Conservation (phyloP, 2,329 filamentous ascomycete genomes). For the Trichoderma lentiforme region DNA sequence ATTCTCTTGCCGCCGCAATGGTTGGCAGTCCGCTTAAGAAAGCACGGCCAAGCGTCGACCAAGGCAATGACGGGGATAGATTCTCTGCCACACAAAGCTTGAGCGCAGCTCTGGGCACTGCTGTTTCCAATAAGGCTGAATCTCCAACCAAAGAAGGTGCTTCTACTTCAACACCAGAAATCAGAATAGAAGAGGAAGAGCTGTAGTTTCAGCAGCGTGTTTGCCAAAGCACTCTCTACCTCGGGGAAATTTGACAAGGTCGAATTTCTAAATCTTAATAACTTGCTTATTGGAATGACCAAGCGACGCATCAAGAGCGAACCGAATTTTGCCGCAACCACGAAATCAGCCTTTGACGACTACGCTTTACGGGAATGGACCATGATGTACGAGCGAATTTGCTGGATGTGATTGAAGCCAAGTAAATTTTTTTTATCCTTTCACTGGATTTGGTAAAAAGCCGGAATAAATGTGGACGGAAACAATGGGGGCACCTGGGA, state of each 20-base stretch:
- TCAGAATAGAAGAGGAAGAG: conserved; percentile 38
- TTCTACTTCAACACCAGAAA: conserved; percentile 25
- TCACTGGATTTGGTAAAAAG: conserved; percentile 3
- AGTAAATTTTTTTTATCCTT: neutral
- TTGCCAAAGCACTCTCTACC: neutral
- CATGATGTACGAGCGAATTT: conserved; percentile 18
- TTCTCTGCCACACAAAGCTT: conserved; percentile 32
- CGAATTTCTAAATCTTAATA: neutral
- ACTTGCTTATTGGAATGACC: conserved; percentile 12
- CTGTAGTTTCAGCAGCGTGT: conserved; percentile 29
- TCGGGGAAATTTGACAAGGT: neutral
- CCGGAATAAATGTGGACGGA: conserved; percentile 1
- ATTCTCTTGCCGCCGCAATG: conserved; percentile 37
- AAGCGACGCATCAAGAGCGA: conserved; percentile 8
- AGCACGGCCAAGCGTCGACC: conserved; percentile 58
- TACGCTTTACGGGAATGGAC: conserved; percentile 2
- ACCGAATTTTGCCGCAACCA: neutral
- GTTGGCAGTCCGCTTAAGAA: conserved; percentile 74
- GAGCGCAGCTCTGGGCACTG: conserved; percentile 35
- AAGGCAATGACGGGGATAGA: conserved; percentile 26
- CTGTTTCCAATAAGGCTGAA: conserved; percentile 26
- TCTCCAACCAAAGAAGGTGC: conserved; percentile 24
- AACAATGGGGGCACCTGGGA: neutral
- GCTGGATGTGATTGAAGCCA: conserved; percentile 8
- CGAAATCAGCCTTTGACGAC: neutral